Evolutionary conservation across 805 yeast species (phyloP).

Genomic region (Teunomyces gatunensis): DNA sequence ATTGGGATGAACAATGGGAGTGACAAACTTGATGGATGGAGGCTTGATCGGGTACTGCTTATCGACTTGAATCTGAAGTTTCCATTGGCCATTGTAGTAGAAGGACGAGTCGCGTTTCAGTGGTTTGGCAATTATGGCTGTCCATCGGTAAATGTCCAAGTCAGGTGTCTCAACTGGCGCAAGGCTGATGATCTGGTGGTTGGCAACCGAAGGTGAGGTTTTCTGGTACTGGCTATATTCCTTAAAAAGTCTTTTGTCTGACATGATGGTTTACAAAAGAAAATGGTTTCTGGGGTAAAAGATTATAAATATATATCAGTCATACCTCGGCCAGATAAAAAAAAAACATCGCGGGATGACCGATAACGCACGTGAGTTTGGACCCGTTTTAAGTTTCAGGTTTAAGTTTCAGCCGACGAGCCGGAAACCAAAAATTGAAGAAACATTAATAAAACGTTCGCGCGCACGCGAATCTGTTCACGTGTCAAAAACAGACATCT

Average conservation of each 20-base stretch:
- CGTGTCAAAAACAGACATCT: not conserved
- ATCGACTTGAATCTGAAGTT: conserved; percentile 45
- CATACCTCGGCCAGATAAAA: not conserved
- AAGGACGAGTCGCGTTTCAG: conserved; percentile 44
- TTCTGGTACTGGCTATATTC: conserved; percentile 34
- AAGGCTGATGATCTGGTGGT: conserved; percentile 40
- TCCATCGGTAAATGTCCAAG: conserved; percentile 50
- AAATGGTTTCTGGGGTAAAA: not conserved
- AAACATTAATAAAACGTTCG: not conserved
- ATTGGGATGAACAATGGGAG: conserved; percentile 44
- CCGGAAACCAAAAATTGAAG: not conserved
- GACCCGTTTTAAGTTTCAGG: not conserved
- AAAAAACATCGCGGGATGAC: not conserved
- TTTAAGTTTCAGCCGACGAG: not conserved
- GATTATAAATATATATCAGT: not conserved
- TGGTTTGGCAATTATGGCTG: conserved; percentile 51
- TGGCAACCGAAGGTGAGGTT: conserved; percentile 23
- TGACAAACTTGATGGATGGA: conserved; percentile 50
- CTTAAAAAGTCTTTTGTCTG: conserved; percentile 40
- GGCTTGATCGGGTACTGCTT: conserved; percentile 56
- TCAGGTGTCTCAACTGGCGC: conserved; percentile 42
- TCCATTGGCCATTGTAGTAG: conserved; percentile 51
- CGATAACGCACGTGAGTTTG: conserved; percentile 1
- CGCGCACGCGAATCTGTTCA: not conserved
- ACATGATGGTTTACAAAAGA: conserved; percentile 22